Base-by-base conservation (phyloP, 2,329 filamentous ascomycete genomes). In the Monilinia fructicola region DNA sequence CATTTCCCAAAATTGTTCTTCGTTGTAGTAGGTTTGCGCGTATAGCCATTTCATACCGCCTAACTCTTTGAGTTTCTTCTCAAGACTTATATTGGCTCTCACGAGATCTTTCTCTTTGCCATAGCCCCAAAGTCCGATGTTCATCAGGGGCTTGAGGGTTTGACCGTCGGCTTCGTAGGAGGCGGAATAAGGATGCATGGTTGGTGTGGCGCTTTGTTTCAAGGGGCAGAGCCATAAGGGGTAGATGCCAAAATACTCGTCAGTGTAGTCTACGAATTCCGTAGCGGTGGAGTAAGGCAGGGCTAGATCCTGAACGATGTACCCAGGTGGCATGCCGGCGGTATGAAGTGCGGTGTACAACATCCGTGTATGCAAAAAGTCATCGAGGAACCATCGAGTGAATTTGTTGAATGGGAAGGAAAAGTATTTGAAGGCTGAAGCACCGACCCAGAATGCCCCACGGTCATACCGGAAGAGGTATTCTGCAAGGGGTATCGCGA, bases 31-130 rank as follows among this genome's bases (percentile, higher is more conserved):
- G 0, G 91, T 90, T 74, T 94, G 90, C 3, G 92, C 91, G 77
- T 96, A 96, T 16, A 96, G 81, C 90, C 91, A 95, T 80, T 96
- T 96, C 80, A 90, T 86, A 2, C 92, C 92, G 56, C 88, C 87
- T 0, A 95, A 83, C 70, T 86, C 82, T 58, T 81, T 80, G 4
- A 93, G 84, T 74, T 90, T 89, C 26, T 80, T 78, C 79, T 96
- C 92, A 26, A 96, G 82, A 54, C 82, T 82, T 42, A 89, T 84
- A 78, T 96, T 96, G 71, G 86, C 85, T 50, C 78, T 76, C 2
- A 93, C 81, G 73, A 93, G 93, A n/a, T 82, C 81, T 1, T 78
- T 77, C 59, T 84, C 76, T 2, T 89, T 86, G 10, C 91, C 91
- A 89, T 91, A 95, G 44, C 91, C 92, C 92, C 92, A 96, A 46